Conservation (phyloP, 73 alveolate genomes). For the Symbiodinium natans region DNA sequence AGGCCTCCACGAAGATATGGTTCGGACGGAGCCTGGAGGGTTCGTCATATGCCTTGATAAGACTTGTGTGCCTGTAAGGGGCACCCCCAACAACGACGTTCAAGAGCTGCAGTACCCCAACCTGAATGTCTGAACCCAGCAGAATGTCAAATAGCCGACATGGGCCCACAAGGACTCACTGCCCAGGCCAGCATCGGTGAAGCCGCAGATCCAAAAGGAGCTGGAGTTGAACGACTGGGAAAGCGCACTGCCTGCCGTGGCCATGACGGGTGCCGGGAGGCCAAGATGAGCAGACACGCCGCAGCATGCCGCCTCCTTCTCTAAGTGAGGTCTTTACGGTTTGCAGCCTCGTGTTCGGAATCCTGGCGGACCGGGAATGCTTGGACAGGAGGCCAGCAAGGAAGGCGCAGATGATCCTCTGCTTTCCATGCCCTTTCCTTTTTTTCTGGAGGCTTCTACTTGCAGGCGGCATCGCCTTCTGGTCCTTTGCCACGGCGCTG, state of each 20-base stretch:
- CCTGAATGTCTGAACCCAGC: too few species aligned
- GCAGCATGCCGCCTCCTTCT: not conserved
- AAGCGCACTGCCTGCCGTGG: constrained; percentile 76
- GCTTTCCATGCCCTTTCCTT: not conserved
- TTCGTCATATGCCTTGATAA: too few species aligned
- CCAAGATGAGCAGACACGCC: not conserved
- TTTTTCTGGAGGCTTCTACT: not conserved
- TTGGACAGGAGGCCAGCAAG: not conserved
- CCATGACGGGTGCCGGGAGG: constrained; percentile 39
- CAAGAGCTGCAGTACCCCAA: too few species aligned
- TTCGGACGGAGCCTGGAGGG: too few species aligned
- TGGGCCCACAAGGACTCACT: too few species aligned
- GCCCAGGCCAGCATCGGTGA: constrained; percentile 46
- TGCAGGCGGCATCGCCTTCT: constrained; percentile 45
- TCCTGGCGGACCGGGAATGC: constrained; percentile 48
- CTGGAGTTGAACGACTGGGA: constrained; percentile 36
- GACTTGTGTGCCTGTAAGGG: too few species aligned
- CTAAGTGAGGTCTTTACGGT: not conserved
- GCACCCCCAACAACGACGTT: too few species aligned
- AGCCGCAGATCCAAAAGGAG: constrained; percentile 38
- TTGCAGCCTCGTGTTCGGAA: constrained; percentile 25
- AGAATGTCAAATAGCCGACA: too few species aligned
- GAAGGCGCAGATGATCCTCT: not conserved
- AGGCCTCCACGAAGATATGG: too few species aligned
- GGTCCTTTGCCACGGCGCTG: constrained; percentile 64